phyloP scores from a whole-genome alignment of 768 basidiomycete species.

The Grammothele lineata region DNA sequence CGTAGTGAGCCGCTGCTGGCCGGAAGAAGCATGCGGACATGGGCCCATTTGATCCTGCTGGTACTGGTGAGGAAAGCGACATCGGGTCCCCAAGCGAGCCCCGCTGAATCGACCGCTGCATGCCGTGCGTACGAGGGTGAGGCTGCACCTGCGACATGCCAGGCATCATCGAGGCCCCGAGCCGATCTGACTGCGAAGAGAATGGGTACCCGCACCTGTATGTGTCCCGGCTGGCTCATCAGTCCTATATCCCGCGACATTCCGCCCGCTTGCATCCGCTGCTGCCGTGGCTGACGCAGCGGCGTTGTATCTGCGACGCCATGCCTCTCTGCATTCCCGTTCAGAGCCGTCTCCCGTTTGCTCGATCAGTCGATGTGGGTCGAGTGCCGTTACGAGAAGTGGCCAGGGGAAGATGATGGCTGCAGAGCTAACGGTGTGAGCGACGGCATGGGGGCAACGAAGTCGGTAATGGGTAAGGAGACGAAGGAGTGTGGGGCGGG shows the following conservation, averaged over 20 bases:
- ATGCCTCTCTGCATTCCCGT: no score
- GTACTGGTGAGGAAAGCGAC: constrained; percentile 33
- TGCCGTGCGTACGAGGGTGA: constrained; percentile 27
- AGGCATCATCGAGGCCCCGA: constrained; percentile 50
- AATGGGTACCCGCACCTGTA: constrained; percentile 34
- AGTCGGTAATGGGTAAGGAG: no score
- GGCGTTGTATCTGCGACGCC: no score
- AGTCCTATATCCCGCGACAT: constrained; percentile 40
- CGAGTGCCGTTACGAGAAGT: no score
- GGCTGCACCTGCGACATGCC: constrained; percentile 32
- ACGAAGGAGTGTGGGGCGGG: no score
- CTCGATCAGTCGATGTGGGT: no score
- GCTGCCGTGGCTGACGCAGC: constrained; percentile 33
- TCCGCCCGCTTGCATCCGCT: constrained; percentile 29
- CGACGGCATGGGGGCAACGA: no score
- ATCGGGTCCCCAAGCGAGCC: constrained; percentile 36
- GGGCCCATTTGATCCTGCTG: constrained; percentile 32
- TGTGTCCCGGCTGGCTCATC: constrained; percentile 32
- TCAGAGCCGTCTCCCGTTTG: no score
- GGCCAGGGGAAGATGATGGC: no score
- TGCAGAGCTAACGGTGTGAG: no score
- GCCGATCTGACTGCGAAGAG: constrained; percentile 39
- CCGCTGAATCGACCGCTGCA: constrained; percentile 25
- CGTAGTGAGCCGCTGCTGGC: constrained; percentile 31
- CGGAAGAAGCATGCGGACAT: constrained; percentile 37